Evolutionary conservation across 2,329 filamentous ascomycete genomes (phyloP).

Genomic region (Dactylellina cionopaga): DNA sequence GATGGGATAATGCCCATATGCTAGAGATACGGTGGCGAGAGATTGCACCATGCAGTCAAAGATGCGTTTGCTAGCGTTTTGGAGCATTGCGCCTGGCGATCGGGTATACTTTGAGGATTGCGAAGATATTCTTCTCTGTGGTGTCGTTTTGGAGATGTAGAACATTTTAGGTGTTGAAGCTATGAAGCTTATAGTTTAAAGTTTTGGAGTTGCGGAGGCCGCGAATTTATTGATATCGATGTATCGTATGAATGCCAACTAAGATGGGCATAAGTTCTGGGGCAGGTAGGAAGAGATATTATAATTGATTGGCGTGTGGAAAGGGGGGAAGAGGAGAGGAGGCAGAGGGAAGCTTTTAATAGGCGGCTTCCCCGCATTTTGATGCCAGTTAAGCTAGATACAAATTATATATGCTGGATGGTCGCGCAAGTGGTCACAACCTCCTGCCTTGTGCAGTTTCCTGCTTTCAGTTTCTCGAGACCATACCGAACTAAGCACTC

Average conservation of each 20-base stretch:
- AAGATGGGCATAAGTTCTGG: too few species aligned
- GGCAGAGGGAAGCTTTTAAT: neutral
- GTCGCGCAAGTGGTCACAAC: constrained; percentile 49
- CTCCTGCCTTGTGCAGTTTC: constrained; percentile 8
- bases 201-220: neutral
- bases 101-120: constrained; percentile 16
- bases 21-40: constrained; percentile 41
- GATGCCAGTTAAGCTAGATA: constrained; percentile 12
- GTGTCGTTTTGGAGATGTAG: constrained; percentile 33
- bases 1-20: constrained; percentile 47
- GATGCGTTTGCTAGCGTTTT: constrained; percentile 42
- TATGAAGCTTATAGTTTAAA: neutral
- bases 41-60: constrained; percentile 43
- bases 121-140: constrained; percentile 7
- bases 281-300: too few species aligned
- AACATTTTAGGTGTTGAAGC: constrained; percentile 29
- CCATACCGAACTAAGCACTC: constrained; percentile 23
- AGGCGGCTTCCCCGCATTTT: constrained; percentile 45
- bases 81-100: constrained; percentile 23
- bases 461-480: neutral
- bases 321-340: neutral
- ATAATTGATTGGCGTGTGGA: neutral
- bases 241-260: neutral
- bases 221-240: neutral
- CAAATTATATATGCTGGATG: constrained; percentile 25